Base-by-base conservation (phyloP, 768 basidiomycete genomes). In the Amanita rimosa region DNA sequence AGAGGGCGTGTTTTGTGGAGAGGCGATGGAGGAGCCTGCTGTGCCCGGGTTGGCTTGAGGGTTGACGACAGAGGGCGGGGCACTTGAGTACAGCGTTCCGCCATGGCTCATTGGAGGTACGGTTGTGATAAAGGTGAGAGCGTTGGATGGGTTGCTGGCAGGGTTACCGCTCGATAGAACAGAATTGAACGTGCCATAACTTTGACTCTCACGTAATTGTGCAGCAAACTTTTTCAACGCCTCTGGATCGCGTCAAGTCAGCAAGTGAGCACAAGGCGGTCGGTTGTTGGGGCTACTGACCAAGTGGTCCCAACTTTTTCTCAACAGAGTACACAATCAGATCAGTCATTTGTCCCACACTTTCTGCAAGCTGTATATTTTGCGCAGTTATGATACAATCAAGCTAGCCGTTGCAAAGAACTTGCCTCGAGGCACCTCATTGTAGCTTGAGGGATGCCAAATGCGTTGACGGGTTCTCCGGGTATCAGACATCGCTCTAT, bases 401-500 rank as follows among this genome's bases (percentile, higher is more conserved):
- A 50, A 24, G 19, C 21, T 47, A 22, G 37, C 44, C 14, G 19
- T 19, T 52, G 29, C 17, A 44, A 31, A 11, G 29, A 43, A 60
- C 73, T 49, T 49, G 84, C 83, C 74, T 91, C 88, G 31, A 91
- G 67, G 73, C 86, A 89, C 47, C 88, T 73, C 89, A 90, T 90
- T 14, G 88, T 88, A 2, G 85, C 86, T 59, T 90, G 86, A 5
- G 88, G 86, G 46, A 91, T 87, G 4, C 88, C 88, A 64, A 90
- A 91, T 17, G 84, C 85, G 58, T 90, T 90, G 45, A 91, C 85
- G 7, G 88, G 88, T 57, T 89, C 87, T 4, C 79, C 77, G 10
- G 89, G 88, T 55, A 89, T 76, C n/a, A 70, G 69, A 27, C 76
- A 83, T 31, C 67, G 68, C 14, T 79, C 78, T 41, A 85, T 77